phyloP scores from a whole-genome alignment of 2,329 filamentous ascomycete genomes.

The Geoglossum cookeanum region DNA sequence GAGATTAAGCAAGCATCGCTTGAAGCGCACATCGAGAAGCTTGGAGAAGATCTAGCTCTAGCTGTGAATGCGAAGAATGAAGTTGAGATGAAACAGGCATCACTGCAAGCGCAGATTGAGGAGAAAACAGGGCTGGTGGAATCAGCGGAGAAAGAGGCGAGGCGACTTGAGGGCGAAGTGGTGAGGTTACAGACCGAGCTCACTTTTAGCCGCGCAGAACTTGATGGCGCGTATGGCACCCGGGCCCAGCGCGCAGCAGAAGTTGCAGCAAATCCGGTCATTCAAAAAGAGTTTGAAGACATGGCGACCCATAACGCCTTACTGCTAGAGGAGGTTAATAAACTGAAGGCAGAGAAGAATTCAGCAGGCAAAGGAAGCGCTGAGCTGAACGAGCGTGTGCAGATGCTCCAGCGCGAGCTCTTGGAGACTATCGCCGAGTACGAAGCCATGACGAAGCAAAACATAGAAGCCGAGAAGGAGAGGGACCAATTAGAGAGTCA shows the following conservation, averaged over 20 bases:
- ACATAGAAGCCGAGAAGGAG: constrained; percentile 53
- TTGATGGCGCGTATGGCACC: constrained; percentile 85
- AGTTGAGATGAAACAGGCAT: constrained; percentile 13
- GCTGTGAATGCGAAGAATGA: constrained; percentile 10
- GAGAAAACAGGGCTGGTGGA: constrained; percentile 11
- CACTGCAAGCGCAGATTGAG: no score
- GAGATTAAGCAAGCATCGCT: constrained; percentile 10
- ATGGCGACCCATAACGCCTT: constrained; percentile 29
- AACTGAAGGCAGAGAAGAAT: constrained; percentile 15
- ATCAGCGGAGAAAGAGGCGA: constrained; percentile 12
- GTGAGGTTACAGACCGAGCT: constrained; percentile 56
- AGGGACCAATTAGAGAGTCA: constrained; percentile 42
- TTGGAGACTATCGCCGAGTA: constrained; percentile 50
- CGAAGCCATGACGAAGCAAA: constrained; percentile 48
- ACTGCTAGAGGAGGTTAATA: constrained; percentile 28
- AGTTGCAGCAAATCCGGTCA: constrained; percentile 35
- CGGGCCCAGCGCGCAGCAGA: constrained; percentile 49
- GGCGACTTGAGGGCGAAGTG: constrained; percentile 38
- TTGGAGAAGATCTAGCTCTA: constrained; percentile 14
- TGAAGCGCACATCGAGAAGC: constrained; percentile 16
- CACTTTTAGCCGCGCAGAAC: constrained; percentile 76
- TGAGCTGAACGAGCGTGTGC: constrained; percentile 8
- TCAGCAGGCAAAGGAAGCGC: not conserved
- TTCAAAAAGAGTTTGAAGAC: constrained; percentile 40
- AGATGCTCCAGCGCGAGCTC: constrained; percentile 42